Evolutionary conservation across 2,329 filamentous ascomycete genomes (phyloP).

Genomic region (Neofusicoccum sp.): DNA sequence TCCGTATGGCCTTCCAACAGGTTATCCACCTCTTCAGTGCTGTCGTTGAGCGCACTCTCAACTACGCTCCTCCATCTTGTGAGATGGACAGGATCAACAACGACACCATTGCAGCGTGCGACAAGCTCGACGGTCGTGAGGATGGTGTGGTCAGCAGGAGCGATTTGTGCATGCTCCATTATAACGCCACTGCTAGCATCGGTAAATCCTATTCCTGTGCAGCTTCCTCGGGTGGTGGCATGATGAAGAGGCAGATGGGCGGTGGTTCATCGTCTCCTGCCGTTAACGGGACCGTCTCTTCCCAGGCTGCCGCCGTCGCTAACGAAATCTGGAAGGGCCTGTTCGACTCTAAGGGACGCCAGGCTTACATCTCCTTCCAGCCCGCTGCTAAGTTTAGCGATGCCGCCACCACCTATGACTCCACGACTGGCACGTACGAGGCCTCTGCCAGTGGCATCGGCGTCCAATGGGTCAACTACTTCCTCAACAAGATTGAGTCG

Average conservation of each 20-base stretch:
- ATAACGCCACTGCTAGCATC: constrained; percentile 51
- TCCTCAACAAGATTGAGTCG: constrained; percentile 35
- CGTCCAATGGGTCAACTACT: constrained; percentile 47
- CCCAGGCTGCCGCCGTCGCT: constrained; percentile 30
- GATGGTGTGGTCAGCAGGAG: constrained; percentile 58
- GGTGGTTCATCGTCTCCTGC: constrained; percentile 26
- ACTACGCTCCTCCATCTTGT: constrained; percentile 48
- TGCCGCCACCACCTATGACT: constrained; percentile 40
- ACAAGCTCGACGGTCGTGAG: constrained; percentile 56
- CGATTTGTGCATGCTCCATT: constrained; percentile 51
- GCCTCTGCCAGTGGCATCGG: constrained; percentile 36
- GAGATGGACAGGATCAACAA: constrained; percentile 57
- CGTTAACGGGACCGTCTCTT: constrained; percentile 37
- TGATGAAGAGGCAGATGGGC: constrained; percentile 17
- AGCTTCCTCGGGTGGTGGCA: constrained; percentile 29
- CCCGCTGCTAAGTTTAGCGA: constrained; percentile 36
- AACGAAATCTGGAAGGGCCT: constrained; percentile 40
- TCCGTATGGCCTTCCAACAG: constrained; percentile 51
- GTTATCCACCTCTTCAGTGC: constrained; percentile 46
- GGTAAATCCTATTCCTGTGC: constrained; percentile 50
- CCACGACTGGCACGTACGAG: constrained; percentile 34
- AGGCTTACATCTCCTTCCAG: constrained; percentile 47
- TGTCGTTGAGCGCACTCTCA: constrained; percentile 43
- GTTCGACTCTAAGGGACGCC: constrained; percentile 42
- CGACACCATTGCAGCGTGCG: constrained; percentile 57